phyloP scores from a whole-genome alignment of 2,329 filamentous ascomycete species.

The Ophiostoma sp. region DNA sequence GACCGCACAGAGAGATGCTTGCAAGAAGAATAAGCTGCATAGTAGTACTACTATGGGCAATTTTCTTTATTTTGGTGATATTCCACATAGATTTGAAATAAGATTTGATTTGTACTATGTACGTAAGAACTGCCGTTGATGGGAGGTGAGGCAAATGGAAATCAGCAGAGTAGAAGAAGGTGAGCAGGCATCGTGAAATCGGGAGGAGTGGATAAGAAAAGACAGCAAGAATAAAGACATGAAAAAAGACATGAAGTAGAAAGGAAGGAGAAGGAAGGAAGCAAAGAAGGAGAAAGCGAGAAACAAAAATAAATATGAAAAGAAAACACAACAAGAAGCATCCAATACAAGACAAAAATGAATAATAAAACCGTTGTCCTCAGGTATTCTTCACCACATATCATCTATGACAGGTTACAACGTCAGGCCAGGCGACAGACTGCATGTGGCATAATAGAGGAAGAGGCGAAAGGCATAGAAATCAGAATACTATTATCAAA shows the following conservation, averaged over 20 bases:
- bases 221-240: neutral
- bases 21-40: neutral
- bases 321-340: neutral
- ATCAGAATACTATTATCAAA: neutral
- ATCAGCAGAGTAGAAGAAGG: neutral
- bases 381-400: conserved; percentile 10
- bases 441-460: neutral
- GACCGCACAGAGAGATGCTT: neutral
- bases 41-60: too few species aligned
- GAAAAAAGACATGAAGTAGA: neutral
- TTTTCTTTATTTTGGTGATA: neutral
- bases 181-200: neutral
- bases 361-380: neutral
- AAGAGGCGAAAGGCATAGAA: neutral
- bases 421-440: neutral
- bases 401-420: conserved; percentile 9
- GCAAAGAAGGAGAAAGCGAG: neutral
- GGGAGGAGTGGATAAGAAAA: neutral
- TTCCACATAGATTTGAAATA: neutral
- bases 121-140: neutral
- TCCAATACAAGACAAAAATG: neutral
- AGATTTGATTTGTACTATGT: conserved; percentile 6
- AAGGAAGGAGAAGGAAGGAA: neutral
- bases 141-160: too few species aligned
- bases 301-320: neutral